Percentiles rank a stretch among this genome's conserved stretches.
Evolutionary conservation across 306 rosid species (phyloP).

Genomic region (Pterocarpus santalinus): DNA sequence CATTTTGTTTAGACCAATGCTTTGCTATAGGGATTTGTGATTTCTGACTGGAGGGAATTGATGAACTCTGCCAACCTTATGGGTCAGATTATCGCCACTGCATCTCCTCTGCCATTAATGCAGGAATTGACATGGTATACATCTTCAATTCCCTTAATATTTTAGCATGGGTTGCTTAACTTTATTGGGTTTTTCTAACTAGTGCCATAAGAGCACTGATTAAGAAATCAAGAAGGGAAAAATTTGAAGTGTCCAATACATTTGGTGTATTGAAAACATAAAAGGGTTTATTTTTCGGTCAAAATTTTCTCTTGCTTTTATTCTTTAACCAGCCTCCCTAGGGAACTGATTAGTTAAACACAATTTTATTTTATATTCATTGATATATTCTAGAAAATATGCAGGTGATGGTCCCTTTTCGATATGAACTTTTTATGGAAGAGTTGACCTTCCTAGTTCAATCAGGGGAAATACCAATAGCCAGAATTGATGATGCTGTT

Average conservation of each 20-base stretch:
- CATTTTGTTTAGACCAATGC: conserved; percentile 17
- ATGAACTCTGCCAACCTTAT: conserved; percentile 60
- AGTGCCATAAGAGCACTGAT: no score
- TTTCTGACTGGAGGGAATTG: conserved; percentile 85
- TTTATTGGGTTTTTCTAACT: no score
- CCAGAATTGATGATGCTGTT: conserved; percentile 80
- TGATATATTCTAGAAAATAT: conserved; percentile 15
- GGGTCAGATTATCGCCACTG: conserved; percentile 68
- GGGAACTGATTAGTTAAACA: no score
- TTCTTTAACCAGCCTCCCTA: no score
- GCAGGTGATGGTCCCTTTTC: conserved; percentile 83
- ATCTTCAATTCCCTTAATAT: conserved; percentile 23
- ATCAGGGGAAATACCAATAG: conserved; percentile 66
- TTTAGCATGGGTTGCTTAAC: conserved; percentile 1
- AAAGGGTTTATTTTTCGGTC: no score
- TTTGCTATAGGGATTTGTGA: conserved; percentile 74
- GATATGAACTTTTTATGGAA: conserved; percentile 61
- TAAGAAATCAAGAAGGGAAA: no score
- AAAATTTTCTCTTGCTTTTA: no score
- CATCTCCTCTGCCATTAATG: conserved; percentile 71
- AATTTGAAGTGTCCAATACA: no score
- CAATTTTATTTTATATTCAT: background rate
- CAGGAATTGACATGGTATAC: conserved; percentile 85
- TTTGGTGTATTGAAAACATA: no score
- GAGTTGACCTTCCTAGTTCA: conserved; percentile 65